Conservation (phyloP, 2,329 filamentous ascomycete species). For the Calonectria pseudoreteaudii region DNA sequence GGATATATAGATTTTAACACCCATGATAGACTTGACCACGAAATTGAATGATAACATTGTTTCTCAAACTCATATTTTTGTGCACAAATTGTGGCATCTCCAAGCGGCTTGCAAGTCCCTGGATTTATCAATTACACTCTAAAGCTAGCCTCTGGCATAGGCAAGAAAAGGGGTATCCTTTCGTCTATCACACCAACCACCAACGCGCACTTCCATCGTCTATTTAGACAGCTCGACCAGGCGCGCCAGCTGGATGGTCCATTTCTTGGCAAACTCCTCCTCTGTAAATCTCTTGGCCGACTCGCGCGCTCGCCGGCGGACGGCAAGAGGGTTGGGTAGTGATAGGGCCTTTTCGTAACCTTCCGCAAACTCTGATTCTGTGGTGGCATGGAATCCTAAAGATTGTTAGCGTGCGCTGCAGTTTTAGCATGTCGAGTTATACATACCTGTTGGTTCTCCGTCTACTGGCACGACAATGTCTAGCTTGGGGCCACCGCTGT, state of each 20-base stretch:
- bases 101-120: slow-evolving; percentile 4
- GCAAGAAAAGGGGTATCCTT: slow-evolving; percentile 50
- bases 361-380: slow-evolving; percentile 80
- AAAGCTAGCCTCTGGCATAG: slow-evolving; percentile 21
- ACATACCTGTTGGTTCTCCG: slow-evolving; percentile 79
- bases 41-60: background rate
- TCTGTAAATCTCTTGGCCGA: slow-evolving; percentile 91
- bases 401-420: background rate
- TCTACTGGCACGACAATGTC: slow-evolving; percentile 91
- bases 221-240: slow-evolving; percentile 66
- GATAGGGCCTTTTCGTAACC: slow-evolving; percentile 83
- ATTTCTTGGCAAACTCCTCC: slow-evolving; percentile 83
- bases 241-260: slow-evolving; percentile 80
- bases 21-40: background rate
- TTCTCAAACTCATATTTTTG: background rate
- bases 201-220: slow-evolving; percentile 24
- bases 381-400: slow-evolving; percentile 86
- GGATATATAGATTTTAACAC: background rate
- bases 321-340: slow-evolving; percentile 77
- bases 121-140: slow-evolving; percentile 28
- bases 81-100: background rate
- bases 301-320: slow-evolving; percentile 79
- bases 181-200: slow-evolving; percentile 45
- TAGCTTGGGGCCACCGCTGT: slow-evolving; percentile 91
- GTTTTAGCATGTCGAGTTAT: background rate